These are phyloP conservation scores for Xylariaceae sp. DNA, from an alignment of 2,329 filamentous ascomycete genomes.

Conservation along the genomic window DNA sequence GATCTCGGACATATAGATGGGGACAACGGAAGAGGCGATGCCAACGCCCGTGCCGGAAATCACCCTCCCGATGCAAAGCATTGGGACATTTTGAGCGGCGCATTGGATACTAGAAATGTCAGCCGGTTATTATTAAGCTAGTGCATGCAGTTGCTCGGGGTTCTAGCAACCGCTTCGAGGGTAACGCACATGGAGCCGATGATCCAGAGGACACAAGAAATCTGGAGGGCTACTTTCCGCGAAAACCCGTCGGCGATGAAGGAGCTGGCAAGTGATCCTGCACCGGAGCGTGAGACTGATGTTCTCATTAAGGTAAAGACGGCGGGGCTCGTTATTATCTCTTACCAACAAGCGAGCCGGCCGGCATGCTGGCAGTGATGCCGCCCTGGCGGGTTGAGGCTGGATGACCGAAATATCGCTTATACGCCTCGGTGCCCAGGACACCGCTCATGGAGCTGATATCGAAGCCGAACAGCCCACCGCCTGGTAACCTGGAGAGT, in stretches of 20 bases:
- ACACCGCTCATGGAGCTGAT: slow-evolving; percentile 74
- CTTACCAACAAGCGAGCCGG: slow-evolving; percentile 66
- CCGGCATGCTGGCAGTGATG: slow-evolving; percentile 75
- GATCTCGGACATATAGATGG: slow-evolving; percentile 71
- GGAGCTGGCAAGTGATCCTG: slow-evolving; percentile 51
- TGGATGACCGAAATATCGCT: slow-evolving; percentile 70
- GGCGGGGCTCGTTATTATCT: background rate
- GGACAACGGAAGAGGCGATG: slow-evolving; percentile 72
- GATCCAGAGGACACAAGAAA: slow-evolving; percentile 55
- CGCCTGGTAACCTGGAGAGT: slow-evolving; percentile 52
- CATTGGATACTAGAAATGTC: slow-evolving; percentile 53
- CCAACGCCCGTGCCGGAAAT: slow-evolving; percentile 75
- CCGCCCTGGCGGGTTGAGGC: slow-evolving; percentile 63
- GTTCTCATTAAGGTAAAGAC: background rate
- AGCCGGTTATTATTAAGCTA: background rate
- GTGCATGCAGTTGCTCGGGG: background rate
- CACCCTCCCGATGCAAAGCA: slow-evolving; percentile 72
- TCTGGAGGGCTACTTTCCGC: slow-evolving; percentile 52
- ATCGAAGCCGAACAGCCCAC: slow-evolving; percentile 77
- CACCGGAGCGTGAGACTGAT: background rate
- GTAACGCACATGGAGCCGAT: slow-evolving; percentile 44
- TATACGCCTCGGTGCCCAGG: slow-evolving; percentile 69
- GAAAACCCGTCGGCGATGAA: slow-evolving; percentile 55
- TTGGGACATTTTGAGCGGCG: slow-evolving; percentile 65
- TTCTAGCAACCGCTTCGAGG: background rate